Conservation (phyloP, 129 eudicot genomes). For the Erigeron canadensis region DNA sequence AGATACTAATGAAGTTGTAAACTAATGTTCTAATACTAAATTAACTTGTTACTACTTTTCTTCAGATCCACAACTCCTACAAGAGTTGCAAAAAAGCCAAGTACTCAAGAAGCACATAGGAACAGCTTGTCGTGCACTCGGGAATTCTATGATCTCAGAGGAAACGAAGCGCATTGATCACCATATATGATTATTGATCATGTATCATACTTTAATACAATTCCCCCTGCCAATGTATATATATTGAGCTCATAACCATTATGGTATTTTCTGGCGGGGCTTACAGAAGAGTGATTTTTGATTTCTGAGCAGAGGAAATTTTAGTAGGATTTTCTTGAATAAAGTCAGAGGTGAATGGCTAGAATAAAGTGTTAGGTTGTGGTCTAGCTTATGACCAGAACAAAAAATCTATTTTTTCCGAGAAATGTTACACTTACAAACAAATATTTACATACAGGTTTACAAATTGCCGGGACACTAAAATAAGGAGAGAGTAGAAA, state of each 20-base stretch:
- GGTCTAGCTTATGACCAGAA: not conserved
- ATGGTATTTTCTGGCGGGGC: slow-evolving; percentile 20
- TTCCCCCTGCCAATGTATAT: no score
- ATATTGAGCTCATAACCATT: slow-evolving; percentile 13
- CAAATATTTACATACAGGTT: not conserved
- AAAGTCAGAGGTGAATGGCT: slow-evolving; percentile 8
- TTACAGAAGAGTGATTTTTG: slow-evolving; percentile 19
- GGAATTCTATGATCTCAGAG: slow-evolving; percentile 34
- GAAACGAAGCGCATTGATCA: slow-evolving; percentile 44
- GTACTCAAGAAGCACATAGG: slow-evolving; percentile 38
- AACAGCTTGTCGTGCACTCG: slow-evolving; percentile 46
- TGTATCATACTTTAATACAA: slow-evolving; percentile 1
- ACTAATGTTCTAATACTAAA: not conserved
- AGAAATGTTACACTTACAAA: not conserved
- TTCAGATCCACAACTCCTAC: slow-evolving; percentile 67
- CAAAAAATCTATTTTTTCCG: not conserved
- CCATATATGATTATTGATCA: slow-evolving; percentile 4
- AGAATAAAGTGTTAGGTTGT: slow-evolving; percentile 30
- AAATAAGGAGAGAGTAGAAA: no score
- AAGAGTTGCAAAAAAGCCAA: slow-evolving; percentile 61
- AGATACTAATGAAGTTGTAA: not conserved
- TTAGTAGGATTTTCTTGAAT: slow-evolving; percentile 26
- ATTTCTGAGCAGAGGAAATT: not conserved
- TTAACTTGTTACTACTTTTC: slow-evolving; percentile 4
- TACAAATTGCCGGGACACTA: not conserved